Base-by-base conservation (phyloP, 2,329 filamentous ascomycete genomes). In the Diaporthe vaccinii region DNA sequence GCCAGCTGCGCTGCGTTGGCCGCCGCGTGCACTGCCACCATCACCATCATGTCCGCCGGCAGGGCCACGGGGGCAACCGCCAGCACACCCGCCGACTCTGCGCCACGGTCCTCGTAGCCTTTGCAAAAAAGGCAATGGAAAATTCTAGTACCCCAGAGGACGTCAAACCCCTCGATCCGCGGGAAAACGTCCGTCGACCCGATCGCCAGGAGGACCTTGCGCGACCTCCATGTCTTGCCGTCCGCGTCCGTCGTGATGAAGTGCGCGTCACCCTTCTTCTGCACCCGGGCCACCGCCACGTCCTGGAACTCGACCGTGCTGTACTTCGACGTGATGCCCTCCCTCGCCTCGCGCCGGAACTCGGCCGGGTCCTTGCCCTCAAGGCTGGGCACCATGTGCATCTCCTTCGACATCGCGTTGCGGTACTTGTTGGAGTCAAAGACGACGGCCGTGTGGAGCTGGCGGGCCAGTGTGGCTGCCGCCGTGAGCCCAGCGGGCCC, bases 61-160 rank as follows among this genome's bases (percentile, higher is more conserved):
- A 15, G 65, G 6, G 65, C 46, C n/a, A 69, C 65, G 14, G 65
- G 65, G 0, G 65, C 65, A 1, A 83, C 82, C 1, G 85, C 87
- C 3, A 91, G 83, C 6, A 91, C 79, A 1, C 88, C 89, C 0
- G 84, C 85, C 0, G 86, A 86, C 1, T 82, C 78, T 3, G 81
- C 79, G 3, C 87, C 88, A 10, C 87, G 84, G 69, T 91, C 88
- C 77, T 92, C 90, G 79, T 86, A 92, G 14, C 90, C 90, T 77
- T 91, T 86, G 80, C 90, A 92, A 78, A 88, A 91, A 0, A 92
- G 84, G 77, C 90, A 92, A 78, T 91, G 89, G 77, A 89, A 91
- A 59, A 86, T 87, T 44, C 49, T 58, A 62, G 68, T 58, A 8
- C 83, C 87, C 89, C 89, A 92, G 73, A 87, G 88, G 55, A 90